Percentiles rank a stretch among this genome's conserved stretches.
phyloP scores from a whole-genome alignment of 352 stramenopile genomes.

The Globisporangium cystogenes region DNA sequence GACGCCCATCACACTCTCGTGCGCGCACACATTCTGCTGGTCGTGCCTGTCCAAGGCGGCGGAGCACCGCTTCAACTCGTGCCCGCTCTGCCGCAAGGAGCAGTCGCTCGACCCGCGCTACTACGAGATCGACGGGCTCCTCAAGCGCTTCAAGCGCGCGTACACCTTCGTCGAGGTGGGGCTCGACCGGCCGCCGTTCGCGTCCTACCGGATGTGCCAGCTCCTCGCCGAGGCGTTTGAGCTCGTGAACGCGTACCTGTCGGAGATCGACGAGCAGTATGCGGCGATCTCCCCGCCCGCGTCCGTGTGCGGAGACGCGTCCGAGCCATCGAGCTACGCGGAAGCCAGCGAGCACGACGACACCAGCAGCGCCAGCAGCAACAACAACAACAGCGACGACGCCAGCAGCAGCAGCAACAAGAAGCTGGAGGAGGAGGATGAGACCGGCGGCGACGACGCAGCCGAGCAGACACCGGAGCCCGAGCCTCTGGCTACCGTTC shows the following conservation, averaged over 20 bases:
- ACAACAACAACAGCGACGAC: constrained; percentile 1
- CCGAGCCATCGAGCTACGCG: not conserved
- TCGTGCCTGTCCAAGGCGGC: constrained; percentile 68
- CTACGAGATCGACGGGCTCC: constrained; percentile 72
- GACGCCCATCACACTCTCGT: constrained; percentile 64
- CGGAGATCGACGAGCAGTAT: constrained; percentile 53
- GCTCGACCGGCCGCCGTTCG: constrained; percentile 42
- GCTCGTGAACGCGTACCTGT: constrained; percentile 39
- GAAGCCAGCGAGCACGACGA: not conserved
- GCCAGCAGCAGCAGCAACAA: constrained; percentile 4
- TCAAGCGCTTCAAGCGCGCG: constrained; percentile 70
- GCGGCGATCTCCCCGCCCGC: constrained; percentile 37
- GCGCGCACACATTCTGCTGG: constrained; percentile 77
- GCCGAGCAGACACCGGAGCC: not conserved
- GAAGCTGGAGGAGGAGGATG: not conserved
- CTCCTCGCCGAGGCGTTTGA: constrained; percentile 65
- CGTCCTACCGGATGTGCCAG: constrained; percentile 57
- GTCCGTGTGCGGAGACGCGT: constrained; percentile 14
- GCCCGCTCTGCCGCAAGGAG: constrained; percentile 56
- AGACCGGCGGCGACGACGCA: not conserved
- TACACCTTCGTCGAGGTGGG: constrained; percentile 58
- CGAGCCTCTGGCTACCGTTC: not conserved
- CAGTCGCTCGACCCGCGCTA: constrained; percentile 76
- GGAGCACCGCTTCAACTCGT: constrained; percentile 72
- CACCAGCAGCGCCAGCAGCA: not conserved